phyloP scores from a whole-genome alignment of 2,329 filamentous ascomycete species.

The Calonectria multiphialidica region DNA sequence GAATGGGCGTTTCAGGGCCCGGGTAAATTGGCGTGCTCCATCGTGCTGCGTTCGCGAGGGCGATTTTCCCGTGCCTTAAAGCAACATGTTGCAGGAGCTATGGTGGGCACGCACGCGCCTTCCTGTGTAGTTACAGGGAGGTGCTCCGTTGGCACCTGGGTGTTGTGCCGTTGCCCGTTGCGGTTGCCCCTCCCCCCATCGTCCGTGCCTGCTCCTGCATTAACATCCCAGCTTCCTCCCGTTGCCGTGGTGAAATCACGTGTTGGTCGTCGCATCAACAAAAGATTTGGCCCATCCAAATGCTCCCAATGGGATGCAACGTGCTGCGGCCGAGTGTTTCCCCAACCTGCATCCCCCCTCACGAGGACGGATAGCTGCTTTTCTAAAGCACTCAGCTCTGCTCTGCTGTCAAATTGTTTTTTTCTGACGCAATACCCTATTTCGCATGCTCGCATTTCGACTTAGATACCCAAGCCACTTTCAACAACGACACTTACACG shows the following conservation, averaged over 20 bases:
- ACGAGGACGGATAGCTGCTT: not conserved
- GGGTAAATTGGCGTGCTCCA: constrained; percentile 14
- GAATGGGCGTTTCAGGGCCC: not conserved
- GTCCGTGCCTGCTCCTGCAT: constrained; percentile 17
- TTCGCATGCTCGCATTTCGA: not conserved
- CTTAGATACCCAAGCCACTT: not conserved
- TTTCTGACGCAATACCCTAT: not conserved
- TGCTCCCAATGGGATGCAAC: constrained; percentile 2
- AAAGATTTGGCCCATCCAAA: constrained; percentile 26
- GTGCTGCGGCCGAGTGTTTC: not conserved
- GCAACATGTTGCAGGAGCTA: not conserved
- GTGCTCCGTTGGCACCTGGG: constrained; percentile 5
- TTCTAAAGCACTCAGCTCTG: not conserved
- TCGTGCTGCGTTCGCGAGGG: constrained; percentile 12
- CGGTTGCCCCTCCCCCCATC: constrained; percentile 10
- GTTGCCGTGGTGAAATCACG: constrained; percentile 52
- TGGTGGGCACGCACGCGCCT: not conserved
- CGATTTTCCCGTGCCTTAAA: not conserved
- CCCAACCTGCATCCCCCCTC: constrained; percentile 1
- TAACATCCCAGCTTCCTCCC: constrained; percentile 11
- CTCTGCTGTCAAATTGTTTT: not conserved
- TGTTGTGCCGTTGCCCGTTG: constrained; percentile 18
- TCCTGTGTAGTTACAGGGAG: not conserved
- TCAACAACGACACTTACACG: constrained; percentile 18
- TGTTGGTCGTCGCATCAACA: constrained; percentile 42